These are phyloP conservation scores for Entophlyctis luteolus DNA, from an alignment of 192 early-diverging fungal genomes.

Conservation along the genomic window DNA sequence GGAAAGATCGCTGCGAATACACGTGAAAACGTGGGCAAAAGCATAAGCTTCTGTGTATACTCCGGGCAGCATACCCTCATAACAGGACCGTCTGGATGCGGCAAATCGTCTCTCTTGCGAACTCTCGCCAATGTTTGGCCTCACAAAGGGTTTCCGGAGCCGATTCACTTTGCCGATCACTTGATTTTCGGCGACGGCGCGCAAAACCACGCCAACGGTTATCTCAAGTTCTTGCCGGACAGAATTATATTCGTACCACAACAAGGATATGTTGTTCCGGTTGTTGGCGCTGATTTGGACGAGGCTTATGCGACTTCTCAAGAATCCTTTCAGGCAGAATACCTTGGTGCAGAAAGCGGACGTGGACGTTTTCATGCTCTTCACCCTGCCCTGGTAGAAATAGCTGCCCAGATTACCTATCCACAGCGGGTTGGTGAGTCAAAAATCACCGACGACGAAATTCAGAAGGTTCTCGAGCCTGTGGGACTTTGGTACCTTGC, in stretches of 20 bases:
- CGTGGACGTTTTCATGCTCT: too few relatives aligned
- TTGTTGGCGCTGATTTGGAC: too few relatives aligned
- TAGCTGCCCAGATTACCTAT: constrained; percentile 82
- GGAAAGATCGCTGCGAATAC: too few relatives aligned
- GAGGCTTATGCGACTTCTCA: too few relatives aligned
- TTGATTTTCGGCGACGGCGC: neutral
- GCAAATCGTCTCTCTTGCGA: constrained; percentile 79
- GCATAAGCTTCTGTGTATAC: neutral
- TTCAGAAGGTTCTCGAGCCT: constrained; percentile 68
- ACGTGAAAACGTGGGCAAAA: too few relatives aligned
- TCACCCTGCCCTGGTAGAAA: neutral
- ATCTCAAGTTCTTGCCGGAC: constrained; percentile 10
- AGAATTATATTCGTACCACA: constrained; percentile 71
- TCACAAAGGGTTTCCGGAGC: neutral
- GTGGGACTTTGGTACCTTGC: constrained; percentile 67
- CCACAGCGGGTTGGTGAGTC: neutral
- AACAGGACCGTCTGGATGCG: constrained; percentile 70
- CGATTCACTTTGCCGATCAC: constrained; percentile 5
- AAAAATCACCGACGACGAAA: constrained; percentile 48
- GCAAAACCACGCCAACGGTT: constrained; percentile 15
- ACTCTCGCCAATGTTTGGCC: constrained; percentile 73
- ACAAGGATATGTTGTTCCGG: constrained; percentile 18
- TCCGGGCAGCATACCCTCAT: constrained; percentile 36
- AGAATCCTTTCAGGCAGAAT: too few relatives aligned
- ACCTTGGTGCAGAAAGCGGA: too few relatives aligned